phyloP scores from a whole-genome alignment of 495 filamentous ascomycete species.

The Chlorociboria aeruginascens region DNA sequence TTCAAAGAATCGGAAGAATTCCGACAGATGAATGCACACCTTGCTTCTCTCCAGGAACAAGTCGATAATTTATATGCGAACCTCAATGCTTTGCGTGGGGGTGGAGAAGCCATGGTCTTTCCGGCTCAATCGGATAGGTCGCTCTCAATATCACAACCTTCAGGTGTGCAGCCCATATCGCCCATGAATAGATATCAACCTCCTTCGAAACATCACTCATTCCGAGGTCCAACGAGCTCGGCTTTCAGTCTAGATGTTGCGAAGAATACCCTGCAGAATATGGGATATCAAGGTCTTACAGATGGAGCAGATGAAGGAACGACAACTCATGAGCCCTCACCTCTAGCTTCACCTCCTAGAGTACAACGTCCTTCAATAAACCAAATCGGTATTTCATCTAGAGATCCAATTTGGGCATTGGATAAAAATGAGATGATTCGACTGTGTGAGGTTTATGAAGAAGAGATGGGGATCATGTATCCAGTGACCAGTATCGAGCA shows the following conservation, averaged over 20 bases:
- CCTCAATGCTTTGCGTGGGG: slow-evolving; percentile 45
- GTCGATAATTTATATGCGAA: slow-evolving; percentile 63
- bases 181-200: slow-evolving; percentile 11
- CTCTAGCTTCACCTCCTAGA: slow-evolving; percentile 34
- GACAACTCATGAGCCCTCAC: slow-evolving; percentile 41
- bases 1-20: slow-evolving; percentile 89
- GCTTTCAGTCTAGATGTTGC: slow-evolving; percentile 81
- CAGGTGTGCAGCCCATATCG: slow-evolving; percentile 6
- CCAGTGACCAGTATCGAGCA: slow-evolving; percentile 62
- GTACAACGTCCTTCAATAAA: slow-evolving; percentile 24
- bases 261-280: slow-evolving; percentile 73
- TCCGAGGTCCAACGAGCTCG: slow-evolving; percentile 77
- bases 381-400: slow-evolving; percentile 27
- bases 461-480: slow-evolving; percentile 82
- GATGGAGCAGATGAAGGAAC: slow-evolving; percentile 33
- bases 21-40: slow-evolving; percentile 61
- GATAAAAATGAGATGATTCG: slow-evolving; percentile 59
- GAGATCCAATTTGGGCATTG: slow-evolving; percentile 66
- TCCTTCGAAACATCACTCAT: slow-evolving; percentile 41
- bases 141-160: slow-evolving; percentile 15
- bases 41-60: slow-evolving; percentile 68
- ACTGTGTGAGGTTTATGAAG: slow-evolving; percentile 61
- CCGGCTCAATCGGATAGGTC: slow-evolving; percentile 10
- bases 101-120: slow-evolving; percentile 13
- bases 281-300: slow-evolving; percentile 57